Percentiles rank a stretch among this genome's conserved stretches.
phyloP scores from a whole-genome alignment of 1,284 basidiomycete species.

The Cryptococcus hybrid region DNA sequence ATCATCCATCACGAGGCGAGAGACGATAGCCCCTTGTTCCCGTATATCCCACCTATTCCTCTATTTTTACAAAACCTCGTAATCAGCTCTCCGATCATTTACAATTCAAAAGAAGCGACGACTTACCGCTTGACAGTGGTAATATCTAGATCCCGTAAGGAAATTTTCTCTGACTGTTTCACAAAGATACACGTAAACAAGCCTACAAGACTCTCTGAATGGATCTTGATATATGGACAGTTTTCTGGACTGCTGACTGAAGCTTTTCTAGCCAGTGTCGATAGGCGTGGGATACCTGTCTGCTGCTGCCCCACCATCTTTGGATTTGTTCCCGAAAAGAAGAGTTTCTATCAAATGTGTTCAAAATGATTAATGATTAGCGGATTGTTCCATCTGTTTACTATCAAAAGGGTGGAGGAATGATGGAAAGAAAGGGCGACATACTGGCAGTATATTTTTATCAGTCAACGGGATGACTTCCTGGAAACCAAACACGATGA shows the following conservation, averaged over 20 bases:
- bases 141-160: slow-evolving; percentile 69
- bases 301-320: slow-evolving; percentile 43
- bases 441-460: slow-evolving; percentile 81
- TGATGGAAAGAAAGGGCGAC: slow-evolving; percentile 18
- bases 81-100: background rate
- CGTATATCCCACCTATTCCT: slow-evolving; percentile 84
- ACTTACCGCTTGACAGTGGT: slow-evolving; percentile 67
- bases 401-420: background rate
- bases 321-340: slow-evolving; percentile 69
- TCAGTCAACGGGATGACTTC: slow-evolving; percentile 93
- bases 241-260: slow-evolving; percentile 65
- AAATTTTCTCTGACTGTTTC: slow-evolving; percentile 44
- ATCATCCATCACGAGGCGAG: slow-evolving; percentile 86
- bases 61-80: background rate
- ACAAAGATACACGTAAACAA: slow-evolving; percentile 86
- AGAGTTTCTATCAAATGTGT: slow-evolving; percentile 60
- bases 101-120: background rate
- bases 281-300: slow-evolving; percentile 79
- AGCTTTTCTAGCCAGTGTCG: slow-evolving; percentile 83
- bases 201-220: slow-evolving; percentile 87
- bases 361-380: no score
- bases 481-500: slow-evolving; percentile 92
- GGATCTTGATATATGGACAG: slow-evolving; percentile 70
- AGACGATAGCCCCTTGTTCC: slow-evolving; percentile 96
- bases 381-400: background rate